Evolutionary conservation across 129 eudicot genomes (phyloP).

Genomic region (Chrysanthemum seticuspe): DNA sequence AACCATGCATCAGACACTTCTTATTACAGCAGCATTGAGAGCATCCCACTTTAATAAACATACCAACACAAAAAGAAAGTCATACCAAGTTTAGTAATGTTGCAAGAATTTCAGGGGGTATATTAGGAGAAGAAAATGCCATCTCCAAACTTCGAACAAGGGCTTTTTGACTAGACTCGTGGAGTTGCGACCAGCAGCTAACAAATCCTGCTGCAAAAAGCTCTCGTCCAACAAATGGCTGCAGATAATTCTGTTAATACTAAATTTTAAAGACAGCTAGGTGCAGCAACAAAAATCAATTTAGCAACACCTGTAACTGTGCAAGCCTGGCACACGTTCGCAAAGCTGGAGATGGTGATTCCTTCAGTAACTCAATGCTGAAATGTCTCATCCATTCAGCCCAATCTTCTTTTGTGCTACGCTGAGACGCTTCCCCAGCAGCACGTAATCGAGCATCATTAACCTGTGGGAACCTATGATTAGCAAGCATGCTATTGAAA

Average conservation of each 20-base stretch:
- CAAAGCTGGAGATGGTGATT: slow-evolving; percentile 94
- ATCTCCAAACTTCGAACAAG: slow-evolving; percentile 86
- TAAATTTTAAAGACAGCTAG: slow-evolving; percentile 1
- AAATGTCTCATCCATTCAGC: slow-evolving; percentile 99
- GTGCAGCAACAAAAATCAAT: not conserved
- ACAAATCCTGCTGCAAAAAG: slow-evolving; percentile 98
- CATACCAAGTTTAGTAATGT: slow-evolving; percentile 92
- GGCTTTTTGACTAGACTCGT: slow-evolving; percentile 78
- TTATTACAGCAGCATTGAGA: slow-evolving; percentile 8
- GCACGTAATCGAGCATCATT: slow-evolving; percentile 78
- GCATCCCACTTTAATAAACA: slow-evolving; percentile 2
- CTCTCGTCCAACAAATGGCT: slow-evolving; percentile 99
- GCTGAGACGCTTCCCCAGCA: slow-evolving; percentile 99
- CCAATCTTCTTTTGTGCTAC: slow-evolving; percentile 99
- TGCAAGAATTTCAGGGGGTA: slow-evolving; percentile 96
- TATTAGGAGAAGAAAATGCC: slow-evolving; percentile 98
- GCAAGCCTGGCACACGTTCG: slow-evolving; percentile 98
- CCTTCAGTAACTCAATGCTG: slow-evolving; percentile 90
- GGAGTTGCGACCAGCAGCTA: slow-evolving; percentile 95
- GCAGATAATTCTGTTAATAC: slow-evolving; percentile 41
- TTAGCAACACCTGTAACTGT: slow-evolving; percentile 71
- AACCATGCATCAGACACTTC: slow-evolving; percentile 13
- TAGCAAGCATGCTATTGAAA: not conserved
- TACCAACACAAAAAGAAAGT: slow-evolving; percentile 12
- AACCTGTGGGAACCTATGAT: slow-evolving; percentile 47